Base-by-base conservation (phyloP, 306 rosid genomes). In the Leucaena leucocephala region DNA sequence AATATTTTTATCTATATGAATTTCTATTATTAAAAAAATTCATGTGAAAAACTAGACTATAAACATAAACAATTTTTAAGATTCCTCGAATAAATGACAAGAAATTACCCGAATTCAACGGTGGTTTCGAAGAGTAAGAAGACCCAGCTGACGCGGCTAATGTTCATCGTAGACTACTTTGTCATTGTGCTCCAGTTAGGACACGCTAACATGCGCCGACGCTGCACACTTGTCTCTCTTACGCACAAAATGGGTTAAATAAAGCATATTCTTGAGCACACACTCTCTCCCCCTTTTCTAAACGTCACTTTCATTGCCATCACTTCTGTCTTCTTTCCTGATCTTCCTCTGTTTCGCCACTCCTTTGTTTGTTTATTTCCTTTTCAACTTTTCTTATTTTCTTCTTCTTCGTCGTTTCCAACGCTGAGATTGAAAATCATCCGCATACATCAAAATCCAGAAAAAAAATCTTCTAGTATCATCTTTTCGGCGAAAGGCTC, bases 331-430 rank as follows among this genome's bases (percentile, higher is more conserved):
- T 33, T 73, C 65, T 35, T 49, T 68, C 55, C 52, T 40, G 59
- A 65, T 82, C 72, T 61, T 68, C 76, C 49, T 66, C 78, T 50
- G 73, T 74, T 83, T 50, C 80, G 65, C 75, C 76, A 66, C 58
- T 78, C 74, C 45, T 72, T 63, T 13, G 0, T 14, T 33, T 22
- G 17, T 39, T 40, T 46, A 0, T 16, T 17, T 42, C 48, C 22
- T n/a, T 42, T 61, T 59, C 22, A 27, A 39, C 65, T 12, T 62
- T 35, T 15, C 14, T 14, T 4, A 0, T 11, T 58, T 58, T 21
- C 2, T 21, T 11, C 16, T 10, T 22, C n/a, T 9, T 61, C 68
- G 50, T 71, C 78, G 27, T 52, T 66, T 21, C 5, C 43, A 13
- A 50, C 12, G 54, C 35, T 54, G 8, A 0, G 71, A 61, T 52